These are phyloP conservation scores for Litchi chinensis DNA, from an alignment of 345 rosid species.

Conservation along the genomic window DNA sequence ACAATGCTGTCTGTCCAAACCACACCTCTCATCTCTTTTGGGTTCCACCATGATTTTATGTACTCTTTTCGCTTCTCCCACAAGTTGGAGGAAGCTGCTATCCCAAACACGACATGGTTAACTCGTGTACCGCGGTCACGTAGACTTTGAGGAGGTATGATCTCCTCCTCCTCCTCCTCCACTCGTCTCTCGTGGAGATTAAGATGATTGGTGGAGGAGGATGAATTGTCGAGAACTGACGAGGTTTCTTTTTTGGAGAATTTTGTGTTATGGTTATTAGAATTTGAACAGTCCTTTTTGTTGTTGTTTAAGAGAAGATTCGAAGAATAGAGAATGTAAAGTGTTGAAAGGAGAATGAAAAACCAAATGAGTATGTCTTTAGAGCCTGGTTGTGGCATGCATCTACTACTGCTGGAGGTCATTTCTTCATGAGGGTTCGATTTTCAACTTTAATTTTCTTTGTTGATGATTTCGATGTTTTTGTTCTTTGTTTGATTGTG, in stretches of 20 bases:
- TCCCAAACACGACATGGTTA: slow-evolving; percentile 73
- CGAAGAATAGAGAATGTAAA: slow-evolving; percentile 57
- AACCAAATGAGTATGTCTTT: slow-evolving; percentile 46
- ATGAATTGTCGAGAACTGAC: neutral
- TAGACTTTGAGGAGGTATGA: slow-evolving; percentile 19
- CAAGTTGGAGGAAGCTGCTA: slow-evolving; percentile 64
- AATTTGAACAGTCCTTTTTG: slow-evolving; percentile 32
- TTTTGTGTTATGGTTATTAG: slow-evolving; percentile 10
- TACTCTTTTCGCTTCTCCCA: slow-evolving; percentile 82
- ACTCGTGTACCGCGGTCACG: slow-evolving; percentile 45
- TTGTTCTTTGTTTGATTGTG: neutral
- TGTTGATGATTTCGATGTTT: slow-evolving; percentile 7
- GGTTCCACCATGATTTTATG: slow-evolving; percentile 84
- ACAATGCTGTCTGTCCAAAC: slow-evolving; percentile 75
- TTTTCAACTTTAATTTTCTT: slow-evolving; percentile 20
- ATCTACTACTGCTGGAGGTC: slow-evolving; percentile 29
- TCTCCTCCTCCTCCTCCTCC: neutral
- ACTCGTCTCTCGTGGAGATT: neutral
- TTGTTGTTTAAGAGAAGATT: slow-evolving; percentile 38
- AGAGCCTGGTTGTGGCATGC: slow-evolving; percentile 30
- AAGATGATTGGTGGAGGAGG: neutral
- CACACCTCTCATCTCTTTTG: slow-evolving; percentile 62
- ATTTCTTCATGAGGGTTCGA: slow-evolving; percentile 23
- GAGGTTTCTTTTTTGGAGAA: neutral
- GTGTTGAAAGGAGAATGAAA: slow-evolving; percentile 44